phyloP scores from a whole-genome alignment of 495 filamentous ascomycete genomes.

The Halenospora varia region DNA sequence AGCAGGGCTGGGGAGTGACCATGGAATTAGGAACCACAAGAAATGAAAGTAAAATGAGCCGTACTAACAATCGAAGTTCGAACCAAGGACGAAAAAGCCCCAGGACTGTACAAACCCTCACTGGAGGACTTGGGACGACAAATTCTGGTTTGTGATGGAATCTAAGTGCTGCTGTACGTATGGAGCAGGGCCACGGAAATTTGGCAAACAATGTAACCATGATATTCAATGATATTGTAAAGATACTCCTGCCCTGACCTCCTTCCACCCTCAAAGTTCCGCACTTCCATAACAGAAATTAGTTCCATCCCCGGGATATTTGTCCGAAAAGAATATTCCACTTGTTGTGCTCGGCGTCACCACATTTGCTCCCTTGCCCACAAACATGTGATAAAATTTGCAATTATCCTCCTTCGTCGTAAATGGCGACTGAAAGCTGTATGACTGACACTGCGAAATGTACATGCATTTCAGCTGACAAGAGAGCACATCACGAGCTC shows the following conservation, averaged over 20 bases:
- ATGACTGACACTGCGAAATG: constrained; percentile 8
- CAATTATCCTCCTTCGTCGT: constrained; percentile 1
- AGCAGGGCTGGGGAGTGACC: no score
- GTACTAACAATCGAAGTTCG: no score
- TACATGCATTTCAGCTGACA: constrained; percentile 14
- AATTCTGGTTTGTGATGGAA: no score
- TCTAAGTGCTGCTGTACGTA: no score
- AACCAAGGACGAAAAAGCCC: no score
- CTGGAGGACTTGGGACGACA: no score
- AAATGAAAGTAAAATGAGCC: no score
- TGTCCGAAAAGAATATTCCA: constrained; percentile 15
- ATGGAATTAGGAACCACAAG: no score
- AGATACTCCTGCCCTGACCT: not conserved
- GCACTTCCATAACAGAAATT: constrained; percentile 15
- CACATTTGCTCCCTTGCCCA: not conserved
- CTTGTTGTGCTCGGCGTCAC: constrained; percentile 3
- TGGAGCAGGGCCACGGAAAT: no score
- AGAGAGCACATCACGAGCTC: not conserved
- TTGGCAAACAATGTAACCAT: no score
- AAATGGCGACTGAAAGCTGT: not conserved
- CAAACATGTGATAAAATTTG: constrained; percentile 5
- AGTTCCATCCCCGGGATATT: constrained; percentile 13
- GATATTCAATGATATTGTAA: no score
- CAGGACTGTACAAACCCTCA: no score
- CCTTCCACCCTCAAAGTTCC: not conserved